These are phyloP conservation scores for Daldinia sp. DNA, from an alignment of 2,329 filamentous ascomycete species.

Conservation along the genomic window DNA sequence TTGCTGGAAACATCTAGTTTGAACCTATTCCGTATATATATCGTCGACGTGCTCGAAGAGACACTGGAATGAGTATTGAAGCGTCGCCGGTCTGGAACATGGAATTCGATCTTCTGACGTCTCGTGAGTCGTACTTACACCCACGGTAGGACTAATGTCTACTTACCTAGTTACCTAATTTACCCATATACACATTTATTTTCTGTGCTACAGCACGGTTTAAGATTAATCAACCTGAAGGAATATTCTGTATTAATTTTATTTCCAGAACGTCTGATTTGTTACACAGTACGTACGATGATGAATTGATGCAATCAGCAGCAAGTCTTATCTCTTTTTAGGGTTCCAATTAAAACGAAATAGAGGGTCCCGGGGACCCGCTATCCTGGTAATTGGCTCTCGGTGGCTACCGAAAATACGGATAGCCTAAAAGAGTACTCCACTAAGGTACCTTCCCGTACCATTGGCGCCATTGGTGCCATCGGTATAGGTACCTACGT, in stretches of 20 bases:
- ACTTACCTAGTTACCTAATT: not conserved
- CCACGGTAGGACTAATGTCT: not conserved
- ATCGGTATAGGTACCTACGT: no score
- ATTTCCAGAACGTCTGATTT: constrained; percentile 1
- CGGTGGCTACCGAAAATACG: constrained; percentile 12
- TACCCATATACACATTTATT: not conserved
- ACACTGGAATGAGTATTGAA: not conserved
- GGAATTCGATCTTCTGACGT: not conserved
- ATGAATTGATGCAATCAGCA: constrained; percentile 1
- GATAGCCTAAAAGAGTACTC: not conserved
- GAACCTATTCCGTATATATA: not conserved
- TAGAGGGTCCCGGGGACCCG: constrained; percentile 19
- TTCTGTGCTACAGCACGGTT: not conserved
- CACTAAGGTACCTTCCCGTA: not conserved
- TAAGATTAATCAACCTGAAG: not conserved
- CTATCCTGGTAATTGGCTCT: constrained; percentile 23
- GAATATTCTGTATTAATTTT: not conserved
- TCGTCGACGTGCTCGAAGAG: not conserved
- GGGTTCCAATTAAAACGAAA: constrained; percentile 1
- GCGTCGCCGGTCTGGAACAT: not conserved
- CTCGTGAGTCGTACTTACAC: not conserved
- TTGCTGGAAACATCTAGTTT: not conserved
- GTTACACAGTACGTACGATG: not conserved
- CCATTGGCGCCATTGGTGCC: no score
- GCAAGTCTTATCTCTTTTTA: not conserved